Evolutionary conservation across 306 rosid genomes (phyloP), one percentile per base, ranked within the genome.

Genomic region (Rubus parviflorus): DNA sequence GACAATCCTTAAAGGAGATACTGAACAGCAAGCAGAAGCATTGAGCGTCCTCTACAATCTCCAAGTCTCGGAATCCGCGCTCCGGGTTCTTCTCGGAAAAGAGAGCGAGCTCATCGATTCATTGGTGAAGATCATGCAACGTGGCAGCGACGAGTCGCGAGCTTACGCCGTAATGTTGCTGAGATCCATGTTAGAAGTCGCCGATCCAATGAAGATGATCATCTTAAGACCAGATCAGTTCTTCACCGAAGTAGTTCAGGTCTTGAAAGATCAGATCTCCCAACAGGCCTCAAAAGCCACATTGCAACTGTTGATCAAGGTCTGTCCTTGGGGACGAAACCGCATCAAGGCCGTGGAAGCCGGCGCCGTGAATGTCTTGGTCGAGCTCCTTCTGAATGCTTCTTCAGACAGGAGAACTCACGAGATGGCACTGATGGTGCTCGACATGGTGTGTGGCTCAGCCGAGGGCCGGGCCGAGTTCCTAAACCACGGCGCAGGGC

Each of bases 381-480:
- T 92, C 3, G 97, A 90, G 54, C 77, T 88, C 37, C 88, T 95
- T 8, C 82, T 95, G 0, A 88, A 91, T 12, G 37, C 76, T 2
- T 76, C 84, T 38, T 73, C 80, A 4, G 97, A 90, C 0, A 77
- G 84, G 22, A 88, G 92, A 43, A 70, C 63, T 0, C 79, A 82
- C 9, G 98, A 95, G 66, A 89, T 95, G 97, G 56, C 83, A 57
- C 54, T 95, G 8, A 78, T 83, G 56, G 62, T 77, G 7, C 58
- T 90, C 81, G 98, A 94, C 75, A 77, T 74, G 30, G 40, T 87
- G 0, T 90, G 97, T 42, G 88, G 90, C 40, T 78, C 90, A 17
- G 97, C 98, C 0, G 96, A 94, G 37, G 98, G 97, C 2, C 80
- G 98, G 0, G 96, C 91, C 5, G 91, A 88, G 73, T 56, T 94